A percentile compares a stretch with the other conserved stretches of the same genome.
Evolutionary conservation across 108 stramenopile genomes (phyloP).

Genomic region (Cyclotella sp.): DNA sequence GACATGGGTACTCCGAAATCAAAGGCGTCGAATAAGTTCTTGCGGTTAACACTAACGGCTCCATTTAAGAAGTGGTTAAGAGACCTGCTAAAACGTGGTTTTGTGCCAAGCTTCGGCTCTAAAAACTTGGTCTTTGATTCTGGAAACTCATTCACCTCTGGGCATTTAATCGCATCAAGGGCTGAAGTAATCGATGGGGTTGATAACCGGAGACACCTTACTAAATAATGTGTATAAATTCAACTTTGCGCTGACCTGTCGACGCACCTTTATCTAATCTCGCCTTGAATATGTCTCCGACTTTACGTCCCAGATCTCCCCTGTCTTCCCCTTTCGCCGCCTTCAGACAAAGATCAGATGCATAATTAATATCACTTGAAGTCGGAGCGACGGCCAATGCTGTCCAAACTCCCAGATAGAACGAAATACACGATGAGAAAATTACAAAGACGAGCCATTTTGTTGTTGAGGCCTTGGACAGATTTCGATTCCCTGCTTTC

Average conservation of each 20-base stretch:
- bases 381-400: constrained; percentile 8
- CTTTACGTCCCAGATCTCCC: constrained; percentile 9
- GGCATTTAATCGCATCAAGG: not conserved
- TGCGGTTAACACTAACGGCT: constrained; percentile 18
- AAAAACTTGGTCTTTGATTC: not conserved
- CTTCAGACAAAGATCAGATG: constrained; percentile 2
- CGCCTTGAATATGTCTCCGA: not conserved
- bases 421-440: constrained; percentile 17
- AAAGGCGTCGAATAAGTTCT: constrained; percentile 40
- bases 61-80: constrained; percentile 38
- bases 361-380: not conserved
- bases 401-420: constrained; percentile 27
- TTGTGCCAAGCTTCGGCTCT: not conserved
- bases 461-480: not conserved
- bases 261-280: constrained; percentile 13
- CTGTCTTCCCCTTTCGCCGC: constrained; percentile 5
- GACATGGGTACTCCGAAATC: constrained; percentile 51
- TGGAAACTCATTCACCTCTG: not conserved
- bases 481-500: too few relatives aligned
- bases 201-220: not conserved
- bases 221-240: not conserved
- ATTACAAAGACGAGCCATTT: constrained; percentile 22
- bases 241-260: not conserved
- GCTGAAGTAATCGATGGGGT: constrained; percentile 6
- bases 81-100: not conserved